Evolutionary conservation across 2,329 filamentous ascomycete species (phyloP).

Genomic region (Monosporascus ibericus): DNA sequence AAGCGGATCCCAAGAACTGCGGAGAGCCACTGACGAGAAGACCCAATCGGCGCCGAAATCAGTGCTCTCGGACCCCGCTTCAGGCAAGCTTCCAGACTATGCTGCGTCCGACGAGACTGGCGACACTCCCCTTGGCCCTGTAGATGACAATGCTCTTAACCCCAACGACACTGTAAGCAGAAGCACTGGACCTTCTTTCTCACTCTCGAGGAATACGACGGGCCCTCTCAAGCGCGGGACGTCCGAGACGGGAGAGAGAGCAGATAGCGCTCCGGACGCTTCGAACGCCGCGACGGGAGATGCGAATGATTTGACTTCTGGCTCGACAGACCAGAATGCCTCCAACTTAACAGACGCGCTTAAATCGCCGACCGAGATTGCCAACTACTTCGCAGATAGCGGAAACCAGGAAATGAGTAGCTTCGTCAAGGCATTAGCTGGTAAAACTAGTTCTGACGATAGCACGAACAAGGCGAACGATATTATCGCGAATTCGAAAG

Average conservation of each 20-base stretch:
- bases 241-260: constrained; percentile 6
- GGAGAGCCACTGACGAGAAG: not conserved
- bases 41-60: not conserved
- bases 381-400: constrained; percentile 21
- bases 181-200: constrained; percentile 11
- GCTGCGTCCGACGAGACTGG: constrained; percentile 14
- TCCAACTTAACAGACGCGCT: constrained; percentile 8
- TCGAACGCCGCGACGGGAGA: not conserved
- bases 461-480: constrained; percentile 4
- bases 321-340: not conserved
- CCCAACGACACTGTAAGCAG: constrained; percentile 19
- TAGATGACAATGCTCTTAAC: constrained; percentile 16
- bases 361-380: constrained; percentile 17
- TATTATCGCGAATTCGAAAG: constrained; percentile 1
- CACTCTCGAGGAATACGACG: constrained; percentile 8
- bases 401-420: constrained; percentile 23
- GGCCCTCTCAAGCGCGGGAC: constrained; percentile 6
- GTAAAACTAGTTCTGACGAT: constrained; percentile 4
- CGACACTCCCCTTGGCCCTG: constrained; percentile 10
- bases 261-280: not conserved
- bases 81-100: constrained; percentile 7
- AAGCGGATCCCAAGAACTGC: not conserved
- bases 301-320: not conserved
- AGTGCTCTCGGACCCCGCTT: constrained; percentile 1
- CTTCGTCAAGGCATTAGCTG: constrained; percentile 19